Evolutionary conservation across 1,139 yeast genomes (phyloP).

Genomic region (Taphrina pruni): DNA sequence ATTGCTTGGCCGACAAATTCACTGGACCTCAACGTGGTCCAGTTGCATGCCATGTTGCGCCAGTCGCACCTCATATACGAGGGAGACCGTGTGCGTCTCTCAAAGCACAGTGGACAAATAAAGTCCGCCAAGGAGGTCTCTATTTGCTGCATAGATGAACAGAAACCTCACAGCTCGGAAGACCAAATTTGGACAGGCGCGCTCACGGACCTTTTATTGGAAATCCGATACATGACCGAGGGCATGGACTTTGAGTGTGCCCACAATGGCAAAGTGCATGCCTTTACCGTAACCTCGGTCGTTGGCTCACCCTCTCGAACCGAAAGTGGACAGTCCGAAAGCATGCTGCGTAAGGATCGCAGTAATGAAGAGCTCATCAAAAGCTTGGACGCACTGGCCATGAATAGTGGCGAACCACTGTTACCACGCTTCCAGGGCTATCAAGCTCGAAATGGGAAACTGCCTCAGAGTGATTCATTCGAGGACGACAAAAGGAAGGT

Average conservation of each 20-base stretch:
- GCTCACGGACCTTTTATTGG: slow-evolving; percentile 26
- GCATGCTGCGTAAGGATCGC: slow-evolving; percentile 1
- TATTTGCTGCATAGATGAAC: slow-evolving; percentile 36
- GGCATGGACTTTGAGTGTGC: slow-evolving; percentile 40
- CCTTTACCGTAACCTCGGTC: slow-evolving; percentile 29
- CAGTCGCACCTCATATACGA: slow-evolving; percentile 29
- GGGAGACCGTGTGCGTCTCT: slow-evolving; percentile 42
- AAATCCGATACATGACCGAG: slow-evolving; percentile 30
- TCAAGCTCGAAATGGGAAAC: slow-evolving; percentile 5
- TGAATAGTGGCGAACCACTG: slow-evolving; percentile 4
- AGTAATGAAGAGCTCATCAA: slow-evolving; percentile 28
- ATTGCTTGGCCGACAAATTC: slow-evolving; percentile 32
- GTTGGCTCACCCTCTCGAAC: slow-evolving; percentile 1
- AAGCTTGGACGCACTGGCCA: slow-evolving; percentile 19
- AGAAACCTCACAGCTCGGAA: slow-evolving; percentile 4
- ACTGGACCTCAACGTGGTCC: slow-evolving; percentile 21
- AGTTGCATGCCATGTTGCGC: slow-evolving; percentile 36
- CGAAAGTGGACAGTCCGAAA: not conserved
- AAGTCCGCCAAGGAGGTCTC: slow-evolving; percentile 19
- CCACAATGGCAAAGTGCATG: slow-evolving; percentile 3
- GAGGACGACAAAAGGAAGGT: slow-evolving; percentile 2
- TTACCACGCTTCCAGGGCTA: slow-evolving; percentile 8
- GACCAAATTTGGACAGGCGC: slow-evolving; percentile 19
- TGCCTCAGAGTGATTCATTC: not conserved
- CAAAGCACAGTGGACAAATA: slow-evolving; percentile 20